Evolutionary conservation across 1,139 yeast genomes (phyloP), one percentile per base, ranked within the genome.

Genomic region (Magnusiomyces suaveolens): DNA sequence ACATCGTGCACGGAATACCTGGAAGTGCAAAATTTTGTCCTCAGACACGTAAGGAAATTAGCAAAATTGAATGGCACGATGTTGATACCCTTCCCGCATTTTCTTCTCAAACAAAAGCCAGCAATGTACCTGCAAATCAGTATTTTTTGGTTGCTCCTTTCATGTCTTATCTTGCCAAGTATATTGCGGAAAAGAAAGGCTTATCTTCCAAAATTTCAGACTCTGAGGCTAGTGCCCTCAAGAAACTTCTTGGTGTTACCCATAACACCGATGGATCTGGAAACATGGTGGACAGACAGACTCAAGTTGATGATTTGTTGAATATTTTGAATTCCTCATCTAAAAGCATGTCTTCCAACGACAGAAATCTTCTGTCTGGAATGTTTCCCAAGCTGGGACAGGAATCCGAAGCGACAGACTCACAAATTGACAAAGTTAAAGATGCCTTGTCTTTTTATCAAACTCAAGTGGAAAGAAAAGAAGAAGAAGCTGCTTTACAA

Each of bases 21-120:
- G 92, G 86, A 61, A 82, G 81, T 60, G 80, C 80, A 48, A 69
- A 71, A 38, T 94, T 92, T 64, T 80, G 76, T 59, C 97, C 98
- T 0, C 75, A 79, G 57, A 96, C 88, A 1, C 79, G 96, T 64
- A 87, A 87, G 66, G 99, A 94, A 70, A 92, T 94, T 60, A 79
- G 67, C 56, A 68, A 77, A 56, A 82, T 84, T 52, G 77, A 78
- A 63, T 84, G 90, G 90, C 77, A 74, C 57, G 78, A 76, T 58
- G 74, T 83, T 54, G 78, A 74, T 54, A 66, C 58, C 62, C 73
- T 55, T 70, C 79, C 66, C 69, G 77, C 66, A 70, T 70, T 58
- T 59, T 62, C 66, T 24, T 57, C 60, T 41, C 61, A 59, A 33
- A 52, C 52, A 32, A 48, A 53, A 33, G 41, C 48, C 47, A 51